Evolutionary conservation across 2,329 filamentous ascomycete species (phyloP), one percentile per base, ranked within the genome.

Genomic region (Phoma sp.): DNA sequence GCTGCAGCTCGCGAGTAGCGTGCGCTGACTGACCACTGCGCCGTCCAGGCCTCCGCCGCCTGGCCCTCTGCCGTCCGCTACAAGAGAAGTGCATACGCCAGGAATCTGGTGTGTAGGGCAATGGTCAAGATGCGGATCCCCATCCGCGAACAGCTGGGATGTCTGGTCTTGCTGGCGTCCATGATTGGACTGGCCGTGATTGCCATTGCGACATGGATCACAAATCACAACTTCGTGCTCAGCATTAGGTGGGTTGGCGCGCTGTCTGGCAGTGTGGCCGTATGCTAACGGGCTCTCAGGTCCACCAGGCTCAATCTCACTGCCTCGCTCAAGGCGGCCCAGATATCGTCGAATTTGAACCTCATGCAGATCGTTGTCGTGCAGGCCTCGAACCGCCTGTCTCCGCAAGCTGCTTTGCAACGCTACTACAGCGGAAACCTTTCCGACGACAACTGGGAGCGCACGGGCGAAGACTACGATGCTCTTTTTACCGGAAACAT

Each of bases 131-230:
- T 96, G 90, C 86, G 91, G 74, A 86, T 96, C 73, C 88, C 89
- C 53, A 96, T 96, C 68, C 85, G 91, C 64, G 88, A 93, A 78
- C 93, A 97, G 83, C 83, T 97, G 66, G 90, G 86, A 62, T 82
- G 87, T 73, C 82, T 96, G 60, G 90, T 96, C 67, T 80, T 95
- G 61, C 70, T 91, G 55, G 86, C 89, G 55, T 87, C 91, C 43
- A 83, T 96, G 52, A 78, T 89, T 52, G 87, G 88, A 48, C 83
- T 96, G 58, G 86, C 88, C 50, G 86, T 96, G 58, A 83, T 96
- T 57, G 86, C 91, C 13, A 84, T 96, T 59, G 90, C 92, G 66
- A 90, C 88, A 72, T 82, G 79, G 79, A 71, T 80, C 63, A 55
- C 52, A n/a, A 55, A 55, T 41, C 52, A 55, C 46, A 55, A 55